phyloP scores from a whole-genome alignment of 2,329 filamentous ascomycete species.

The Elsinoe batatas region DNA sequence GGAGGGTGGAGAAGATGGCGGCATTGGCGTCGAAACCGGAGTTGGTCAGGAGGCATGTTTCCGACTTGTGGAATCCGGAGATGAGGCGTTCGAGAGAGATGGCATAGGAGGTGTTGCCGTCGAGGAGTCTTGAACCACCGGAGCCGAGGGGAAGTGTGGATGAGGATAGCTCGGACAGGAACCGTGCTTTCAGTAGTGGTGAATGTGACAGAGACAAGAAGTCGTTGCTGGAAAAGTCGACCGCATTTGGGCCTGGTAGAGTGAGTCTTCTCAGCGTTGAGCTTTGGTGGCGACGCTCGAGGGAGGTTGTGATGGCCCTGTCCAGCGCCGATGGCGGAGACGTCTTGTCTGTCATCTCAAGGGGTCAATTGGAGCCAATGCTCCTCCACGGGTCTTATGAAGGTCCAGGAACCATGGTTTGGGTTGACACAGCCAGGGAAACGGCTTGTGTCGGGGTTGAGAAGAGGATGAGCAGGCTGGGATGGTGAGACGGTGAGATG shows the following conservation, averaged over 20 bases:
- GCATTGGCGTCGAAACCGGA: conserved; percentile 44
- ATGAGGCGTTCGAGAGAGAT: conserved; percentile 50
- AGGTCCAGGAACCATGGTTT: not conserved
- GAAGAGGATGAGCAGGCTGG: not conserved
- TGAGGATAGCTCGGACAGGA: conserved; percentile 36
- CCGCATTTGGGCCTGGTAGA: conserved; percentile 29
- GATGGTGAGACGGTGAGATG: not conserved
- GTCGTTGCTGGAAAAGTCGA: conserved; percentile 58
- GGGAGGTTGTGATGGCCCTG: conserved; percentile 20
- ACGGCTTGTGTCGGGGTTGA: not conserved
- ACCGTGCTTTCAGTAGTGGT: conserved; percentile 37
- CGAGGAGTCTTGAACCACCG: conserved; percentile 52
- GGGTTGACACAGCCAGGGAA: not conserved
- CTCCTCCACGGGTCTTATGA: not conserved
- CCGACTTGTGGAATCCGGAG: conserved; percentile 50
- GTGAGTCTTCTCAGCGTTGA: conserved; percentile 40
- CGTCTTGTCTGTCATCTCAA: not conserved
- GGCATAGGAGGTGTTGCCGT: conserved; percentile 54
- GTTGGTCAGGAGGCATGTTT: conserved; percentile 50
- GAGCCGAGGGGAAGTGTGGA: conserved; percentile 41
- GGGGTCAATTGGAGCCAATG: not conserved
- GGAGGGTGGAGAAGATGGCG: conserved; percentile 39
- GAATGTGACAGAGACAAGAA: conserved; percentile 50
- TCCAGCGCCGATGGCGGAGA: conserved; percentile 16
- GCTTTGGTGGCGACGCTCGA: conserved; percentile 33